Conservation (phyloP, 768 basidiomycete genomes). For the Clitopilus passeckerianus region DNA sequence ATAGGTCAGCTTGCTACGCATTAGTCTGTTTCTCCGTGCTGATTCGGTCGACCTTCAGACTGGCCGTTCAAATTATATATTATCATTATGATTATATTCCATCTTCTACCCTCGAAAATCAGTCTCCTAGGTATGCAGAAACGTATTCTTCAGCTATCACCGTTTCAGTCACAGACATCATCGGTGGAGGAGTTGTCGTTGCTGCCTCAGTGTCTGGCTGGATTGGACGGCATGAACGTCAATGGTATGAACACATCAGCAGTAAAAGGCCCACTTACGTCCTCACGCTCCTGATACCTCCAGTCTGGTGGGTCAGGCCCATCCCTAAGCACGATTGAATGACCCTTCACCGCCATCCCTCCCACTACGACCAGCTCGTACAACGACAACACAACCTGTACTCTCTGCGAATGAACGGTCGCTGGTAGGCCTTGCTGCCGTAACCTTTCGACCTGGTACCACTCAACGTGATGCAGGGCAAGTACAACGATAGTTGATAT, state of each 20-base stretch:
- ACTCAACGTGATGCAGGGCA: slow-evolving; percentile 9
- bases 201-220: not conserved
- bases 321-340: slow-evolving; percentile 22
- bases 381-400: slow-evolving; percentile 22
- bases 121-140: not conserved
- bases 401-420: slow-evolving; percentile 20
- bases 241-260: not conserved
- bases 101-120: slow-evolving; percentile 1
- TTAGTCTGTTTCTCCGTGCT: not conserved
- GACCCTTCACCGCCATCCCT: slow-evolving; percentile 19
- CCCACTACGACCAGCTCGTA: slow-evolving; percentile 19
- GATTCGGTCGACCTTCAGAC: not conserved
- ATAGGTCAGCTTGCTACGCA: not conserved
- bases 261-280: not conserved
- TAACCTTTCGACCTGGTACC: slow-evolving; percentile 14
- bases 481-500: slow-evolving; percentile 21
- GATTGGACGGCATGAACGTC: not conserved
- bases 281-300: slow-evolving; percentile 12
- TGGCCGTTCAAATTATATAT: slow-evolving; percentile 30
- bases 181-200: not conserved
- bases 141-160: not conserved
- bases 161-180: not conserved
- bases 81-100: slow-evolving; percentile 54
- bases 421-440: slow-evolving; percentile 21
- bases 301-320: slow-evolving; percentile 25